Conservation (phyloP, 2,329 filamentous ascomycete species). For the Triangularia verruculosa region DNA sequence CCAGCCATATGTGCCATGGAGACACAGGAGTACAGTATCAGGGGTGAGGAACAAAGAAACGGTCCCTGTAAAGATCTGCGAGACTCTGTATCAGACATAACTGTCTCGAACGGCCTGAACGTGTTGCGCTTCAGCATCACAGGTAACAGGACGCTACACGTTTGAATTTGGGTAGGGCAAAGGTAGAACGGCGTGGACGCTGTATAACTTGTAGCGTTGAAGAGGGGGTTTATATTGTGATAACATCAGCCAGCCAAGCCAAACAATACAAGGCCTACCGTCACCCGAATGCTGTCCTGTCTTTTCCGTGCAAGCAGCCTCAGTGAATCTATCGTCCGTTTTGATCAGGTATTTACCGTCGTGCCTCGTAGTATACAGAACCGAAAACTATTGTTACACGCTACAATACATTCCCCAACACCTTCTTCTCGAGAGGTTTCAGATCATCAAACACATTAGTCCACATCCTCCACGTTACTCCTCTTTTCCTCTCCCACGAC, state of each 20-base stretch:
- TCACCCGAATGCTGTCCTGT: neutral
- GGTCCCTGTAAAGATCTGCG: no score
- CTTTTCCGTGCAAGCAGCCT: neutral
- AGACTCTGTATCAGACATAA: no score
- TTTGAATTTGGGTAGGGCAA: no score
- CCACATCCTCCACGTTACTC: constrained; percentile 30
- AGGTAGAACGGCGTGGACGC: neutral
- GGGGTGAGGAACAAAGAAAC: neutral
- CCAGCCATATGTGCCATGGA: neutral
- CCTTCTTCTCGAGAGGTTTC: neutral
- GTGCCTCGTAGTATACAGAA: neutral
- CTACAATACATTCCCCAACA: neutral
- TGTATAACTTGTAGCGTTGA: neutral
- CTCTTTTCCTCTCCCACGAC: constrained; percentile 40
- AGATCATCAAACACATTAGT: constrained; percentile 6
- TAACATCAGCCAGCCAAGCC: neutral
- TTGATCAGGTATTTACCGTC: neutral
- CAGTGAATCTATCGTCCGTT: neutral
- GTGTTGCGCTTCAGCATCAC: neutral
- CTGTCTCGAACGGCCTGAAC: no score
- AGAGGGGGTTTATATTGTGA: neutral
- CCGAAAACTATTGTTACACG: neutral
- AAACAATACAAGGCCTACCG: neutral
- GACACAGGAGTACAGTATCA: neutral
- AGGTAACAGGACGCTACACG: neutral